phyloP scores from a whole-genome alignment of 1,284 basidiomycete species.

The Amylostereum areolatum region DNA sequence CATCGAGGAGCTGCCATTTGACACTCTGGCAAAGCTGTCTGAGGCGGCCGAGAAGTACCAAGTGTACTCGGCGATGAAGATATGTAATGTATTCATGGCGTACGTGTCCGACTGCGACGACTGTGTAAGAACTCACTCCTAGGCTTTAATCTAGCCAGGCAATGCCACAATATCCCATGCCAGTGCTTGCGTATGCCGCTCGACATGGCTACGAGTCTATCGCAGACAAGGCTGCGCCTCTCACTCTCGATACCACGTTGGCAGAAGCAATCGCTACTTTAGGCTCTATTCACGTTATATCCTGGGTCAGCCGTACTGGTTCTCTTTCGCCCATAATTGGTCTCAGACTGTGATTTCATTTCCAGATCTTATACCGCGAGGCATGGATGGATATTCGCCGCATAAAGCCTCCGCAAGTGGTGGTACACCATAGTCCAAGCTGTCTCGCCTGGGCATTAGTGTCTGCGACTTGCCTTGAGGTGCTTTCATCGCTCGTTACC shows the following conservation, averaged over 20 bases:
- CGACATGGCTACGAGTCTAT: not conserved
- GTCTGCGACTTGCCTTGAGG: too few relatives aligned
- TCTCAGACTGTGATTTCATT: not conserved
- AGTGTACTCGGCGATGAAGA: conserved; percentile 7
- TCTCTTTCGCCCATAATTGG: not conserved
- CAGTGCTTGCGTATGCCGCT: not conserved
- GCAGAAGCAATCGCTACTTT: not conserved
- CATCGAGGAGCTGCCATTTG: not conserved
- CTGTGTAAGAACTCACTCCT: not conserved
- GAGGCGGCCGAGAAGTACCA: conserved; percentile 12
- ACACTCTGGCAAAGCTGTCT: conserved; percentile 1
- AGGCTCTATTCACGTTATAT: not conserved
- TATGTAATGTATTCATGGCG: conserved; percentile 8
- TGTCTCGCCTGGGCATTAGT: too few relatives aligned
- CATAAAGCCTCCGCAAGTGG: too few relatives aligned
- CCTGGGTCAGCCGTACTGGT: not conserved
- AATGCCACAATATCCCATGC: not conserved
- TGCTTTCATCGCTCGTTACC: too few relatives aligned
- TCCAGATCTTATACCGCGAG: not conserved
- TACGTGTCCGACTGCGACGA: not conserved
- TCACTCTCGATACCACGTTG: not conserved
- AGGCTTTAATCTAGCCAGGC: not conserved
- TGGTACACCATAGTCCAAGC: too few relatives aligned
- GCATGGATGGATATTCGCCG: not conserved
- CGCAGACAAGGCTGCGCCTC: not conserved